Conservation (phyloP, 2,329 filamentous ascomycete genomes). For the Exserohilum turcica region DNA sequence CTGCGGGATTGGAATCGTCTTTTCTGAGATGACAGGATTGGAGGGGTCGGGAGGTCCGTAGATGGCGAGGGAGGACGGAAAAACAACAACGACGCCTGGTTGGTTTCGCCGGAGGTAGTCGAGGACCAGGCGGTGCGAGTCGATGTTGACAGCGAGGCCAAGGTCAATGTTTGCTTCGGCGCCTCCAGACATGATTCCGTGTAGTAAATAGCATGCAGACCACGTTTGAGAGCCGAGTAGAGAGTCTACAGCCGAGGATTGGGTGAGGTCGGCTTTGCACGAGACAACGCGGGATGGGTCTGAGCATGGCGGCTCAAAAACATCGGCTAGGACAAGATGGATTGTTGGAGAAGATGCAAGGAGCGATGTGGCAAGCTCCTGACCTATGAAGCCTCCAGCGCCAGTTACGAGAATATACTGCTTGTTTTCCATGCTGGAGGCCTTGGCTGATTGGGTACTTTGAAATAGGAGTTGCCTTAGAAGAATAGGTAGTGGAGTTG, state of each 20-base stretch:
- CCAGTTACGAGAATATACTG: background rate
- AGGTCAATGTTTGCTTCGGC: background rate
- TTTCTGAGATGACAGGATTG: conserved; percentile 46
- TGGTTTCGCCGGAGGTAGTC: background rate
- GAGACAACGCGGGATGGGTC: no score
- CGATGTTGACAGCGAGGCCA: background rate
- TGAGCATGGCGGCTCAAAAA: background rate
- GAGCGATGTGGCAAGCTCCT: background rate
- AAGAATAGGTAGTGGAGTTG: no score
- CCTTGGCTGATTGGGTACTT: no score
- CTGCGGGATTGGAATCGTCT: conserved; percentile 55
- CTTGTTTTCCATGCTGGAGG: no score
- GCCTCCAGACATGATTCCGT: background rate
- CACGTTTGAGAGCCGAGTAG: background rate
- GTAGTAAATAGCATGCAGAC: background rate
- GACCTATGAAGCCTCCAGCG: background rate
- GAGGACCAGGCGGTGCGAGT: background rate
- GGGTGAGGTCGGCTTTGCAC: no score
- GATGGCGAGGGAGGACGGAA: conserved; percentile 4
- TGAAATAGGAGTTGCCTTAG: no score
- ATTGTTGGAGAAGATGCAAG: background rate
- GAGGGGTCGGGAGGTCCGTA: conserved; percentile 52
- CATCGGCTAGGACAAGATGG: background rate
- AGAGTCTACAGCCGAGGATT: background rate
- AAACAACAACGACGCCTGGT: background rate